Evolutionary conservation across 2,329 filamentous ascomycete species (phyloP).

Genomic region (Fusarium buxicola): DNA sequence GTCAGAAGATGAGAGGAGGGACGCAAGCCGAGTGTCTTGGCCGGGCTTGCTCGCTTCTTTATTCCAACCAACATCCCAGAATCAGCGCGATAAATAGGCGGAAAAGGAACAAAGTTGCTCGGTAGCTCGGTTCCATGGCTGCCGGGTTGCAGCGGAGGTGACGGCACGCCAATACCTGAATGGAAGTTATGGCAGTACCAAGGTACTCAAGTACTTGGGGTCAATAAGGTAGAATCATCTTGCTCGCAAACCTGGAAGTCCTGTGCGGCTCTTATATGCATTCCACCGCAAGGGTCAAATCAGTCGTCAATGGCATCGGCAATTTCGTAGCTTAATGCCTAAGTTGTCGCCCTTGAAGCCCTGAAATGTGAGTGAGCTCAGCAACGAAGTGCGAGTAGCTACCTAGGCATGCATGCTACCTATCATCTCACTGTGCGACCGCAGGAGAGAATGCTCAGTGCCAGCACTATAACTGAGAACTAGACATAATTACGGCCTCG

Average conservation of each 20-base stretch:
- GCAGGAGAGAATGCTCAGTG: too few species aligned
- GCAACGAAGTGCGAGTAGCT: too few species aligned
- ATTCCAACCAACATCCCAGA: constrained; percentile 25
- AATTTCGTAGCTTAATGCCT: background rate
- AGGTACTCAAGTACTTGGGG: background rate
- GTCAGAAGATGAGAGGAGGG: constrained; percentile 5
- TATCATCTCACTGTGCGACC: too few species aligned
- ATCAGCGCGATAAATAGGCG: background rate
- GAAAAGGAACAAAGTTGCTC: constrained; percentile 18
- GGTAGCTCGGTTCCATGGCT: constrained; percentile 20
- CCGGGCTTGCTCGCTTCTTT: constrained; percentile 27
- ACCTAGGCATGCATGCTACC: too few species aligned
- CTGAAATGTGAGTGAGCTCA: constrained; percentile 1
- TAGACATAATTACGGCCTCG: too few species aligned
- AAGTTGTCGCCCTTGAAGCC: background rate
- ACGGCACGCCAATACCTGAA: constrained; percentile 19
- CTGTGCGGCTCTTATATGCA: constrained; percentile 6
- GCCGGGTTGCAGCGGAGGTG: constrained; percentile 14
- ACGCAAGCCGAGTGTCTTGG: constrained; percentile 28
- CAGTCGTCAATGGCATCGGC: constrained; percentile 3
- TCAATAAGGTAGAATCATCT: constrained; percentile 3
- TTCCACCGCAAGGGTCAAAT: constrained; percentile 3
- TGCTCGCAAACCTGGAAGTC: background rate
- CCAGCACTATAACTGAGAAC: too few species aligned
- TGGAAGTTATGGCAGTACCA: constrained; percentile 36